Base-by-base conservation (phyloP, 306 rosid genomes). In the Cyclanthera cordifolia region DNA sequence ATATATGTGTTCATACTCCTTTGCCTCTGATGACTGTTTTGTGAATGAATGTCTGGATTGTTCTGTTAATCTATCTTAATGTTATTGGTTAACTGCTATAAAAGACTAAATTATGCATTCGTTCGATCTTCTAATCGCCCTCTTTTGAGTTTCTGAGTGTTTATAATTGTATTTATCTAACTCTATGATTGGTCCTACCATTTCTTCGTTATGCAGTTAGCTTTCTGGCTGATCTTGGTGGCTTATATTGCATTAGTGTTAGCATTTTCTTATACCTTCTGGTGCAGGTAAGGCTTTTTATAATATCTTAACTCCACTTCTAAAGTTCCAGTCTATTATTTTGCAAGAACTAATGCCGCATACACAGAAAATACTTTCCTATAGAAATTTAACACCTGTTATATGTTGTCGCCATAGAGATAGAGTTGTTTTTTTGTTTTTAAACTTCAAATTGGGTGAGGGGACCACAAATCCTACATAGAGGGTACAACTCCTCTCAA, bases 141-240 rank as follows among this genome's bases (percentile, higher is more conserved):
- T 5, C 21, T 6, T n/a, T 49, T 49, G 21, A 49, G 53, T 49
- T 49, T 49, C 8, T n/a, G n/a, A 7, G 66, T 19, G 64, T 69
- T 24, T 52, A 54, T 23, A 58, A 57, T 76, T 39, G 39, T 16
- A 46, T 25, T 24, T 47, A 43, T 8, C 78, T 68, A 53, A 77
- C 74, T 46, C 41, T 74, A 12, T 37, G 63, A 75, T 75, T 55
- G 66, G 71, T 58, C 60, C 13, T 65, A 45, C 28, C 5, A 21
- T 65, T 20, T 43, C 49, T 24, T 21, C 51, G 56, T 23, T 0
- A 3, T 79, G 86, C 84, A 94, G 97, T 94, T 86, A 79, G 97
- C 82, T 94, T 94, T 84, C 96, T 94, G 53, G 99, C 99, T 6
- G 97, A 94, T 79, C 88, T 94, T 52, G 97, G 99, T 79, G 99